Conservation (phyloP, 768 basidiomycete species). For the Paxillus involutus region DNA sequence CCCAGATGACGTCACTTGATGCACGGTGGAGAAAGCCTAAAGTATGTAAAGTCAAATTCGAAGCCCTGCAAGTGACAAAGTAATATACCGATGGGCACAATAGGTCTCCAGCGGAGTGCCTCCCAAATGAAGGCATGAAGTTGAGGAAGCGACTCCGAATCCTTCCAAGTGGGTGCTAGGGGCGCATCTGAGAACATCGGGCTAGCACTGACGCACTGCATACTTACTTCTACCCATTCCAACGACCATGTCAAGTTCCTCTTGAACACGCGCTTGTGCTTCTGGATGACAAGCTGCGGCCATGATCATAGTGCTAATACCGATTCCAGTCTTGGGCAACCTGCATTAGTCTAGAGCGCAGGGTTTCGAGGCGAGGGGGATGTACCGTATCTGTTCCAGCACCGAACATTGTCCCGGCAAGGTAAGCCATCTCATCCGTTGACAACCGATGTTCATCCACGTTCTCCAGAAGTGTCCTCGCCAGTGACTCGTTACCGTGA, state of each 20-base stretch:
- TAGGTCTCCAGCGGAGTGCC: conserved; percentile 35
- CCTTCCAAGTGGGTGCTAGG: conserved; percentile 36
- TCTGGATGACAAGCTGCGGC: conserved; percentile 55
- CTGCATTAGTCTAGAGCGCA: neutral
- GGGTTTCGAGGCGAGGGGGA: neutral
- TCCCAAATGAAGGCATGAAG: conserved; percentile 37
- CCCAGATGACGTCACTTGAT: conserved; percentile 63
- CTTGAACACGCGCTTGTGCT: conserved; percentile 48
- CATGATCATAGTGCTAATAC: conserved; percentile 50
- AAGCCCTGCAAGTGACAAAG: neutral
- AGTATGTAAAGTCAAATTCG: neutral
- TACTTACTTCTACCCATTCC: conserved; percentile 35
- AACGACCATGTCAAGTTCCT: conserved; percentile 52
- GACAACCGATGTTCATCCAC: conserved; percentile 46
- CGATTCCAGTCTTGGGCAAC: conserved; percentile 41
- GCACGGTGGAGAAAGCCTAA: conserved; percentile 57
- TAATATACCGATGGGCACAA: conserved; percentile 22
- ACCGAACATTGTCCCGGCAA: conserved; percentile 58
- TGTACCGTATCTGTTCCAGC: conserved; percentile 55
- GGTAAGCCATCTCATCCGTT: conserved; percentile 54
- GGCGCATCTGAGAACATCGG: neutral
- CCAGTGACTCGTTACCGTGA: conserved; percentile 36
- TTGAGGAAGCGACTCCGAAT: conserved; percentile 32
- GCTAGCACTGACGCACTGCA: neutral
- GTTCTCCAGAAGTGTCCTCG: conserved; percentile 50